Evolutionary conservation across 495 filamentous ascomycete species (phyloP).

Genomic region (Penicillium arizonense): DNA sequence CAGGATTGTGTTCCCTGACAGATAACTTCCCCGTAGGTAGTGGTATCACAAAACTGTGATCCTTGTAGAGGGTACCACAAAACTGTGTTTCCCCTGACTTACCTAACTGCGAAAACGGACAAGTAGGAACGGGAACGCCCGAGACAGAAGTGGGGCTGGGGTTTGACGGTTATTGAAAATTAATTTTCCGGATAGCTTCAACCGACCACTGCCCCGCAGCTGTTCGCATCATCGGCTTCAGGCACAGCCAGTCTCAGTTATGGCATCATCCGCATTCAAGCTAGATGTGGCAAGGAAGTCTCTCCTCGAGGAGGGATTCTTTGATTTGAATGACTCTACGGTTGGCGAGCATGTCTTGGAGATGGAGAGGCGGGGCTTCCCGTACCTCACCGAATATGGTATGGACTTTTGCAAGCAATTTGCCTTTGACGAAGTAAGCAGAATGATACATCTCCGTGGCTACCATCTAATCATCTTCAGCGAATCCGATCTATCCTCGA

Average conservation of each 20-base stretch:
- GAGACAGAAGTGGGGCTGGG: not conserved
- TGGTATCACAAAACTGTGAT: slow-evolving; percentile 8
- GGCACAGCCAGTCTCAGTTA: slow-evolving; percentile 12
- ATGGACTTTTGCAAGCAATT: slow-evolving; percentile 7
- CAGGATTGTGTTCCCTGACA: not conserved
- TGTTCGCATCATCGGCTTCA: slow-evolving; percentile 8
- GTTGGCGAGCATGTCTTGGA: slow-evolving; percentile 17
- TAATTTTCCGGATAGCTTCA: slow-evolving; percentile 3
- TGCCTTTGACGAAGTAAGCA: too few relatives aligned
- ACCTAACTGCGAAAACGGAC: not conserved
- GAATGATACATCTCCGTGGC: slow-evolving; percentile 8
- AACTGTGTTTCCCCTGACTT: slow-evolving; percentile 1
- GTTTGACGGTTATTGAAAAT: slow-evolving; percentile 5
- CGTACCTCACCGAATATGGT: slow-evolving; percentile 22
- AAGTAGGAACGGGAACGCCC: slow-evolving; percentile 1
- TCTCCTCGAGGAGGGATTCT: slow-evolving; percentile 18
- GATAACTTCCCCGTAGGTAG: not conserved
- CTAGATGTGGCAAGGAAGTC: slow-evolving; percentile 18
- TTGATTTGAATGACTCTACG: slow-evolving; percentile 17
- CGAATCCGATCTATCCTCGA: slow-evolving; percentile 21
- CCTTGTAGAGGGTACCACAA: slow-evolving; percentile 3
- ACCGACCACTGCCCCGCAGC: slow-evolving; percentile 6
- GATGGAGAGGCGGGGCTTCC: slow-evolving; percentile 20
- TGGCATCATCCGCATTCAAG: slow-evolving; percentile 15
- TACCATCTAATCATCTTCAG: slow-evolving; percentile 18